Base-by-base conservation (phyloP, 75 land plant species). In the Ceratopteris richardii region DNA sequence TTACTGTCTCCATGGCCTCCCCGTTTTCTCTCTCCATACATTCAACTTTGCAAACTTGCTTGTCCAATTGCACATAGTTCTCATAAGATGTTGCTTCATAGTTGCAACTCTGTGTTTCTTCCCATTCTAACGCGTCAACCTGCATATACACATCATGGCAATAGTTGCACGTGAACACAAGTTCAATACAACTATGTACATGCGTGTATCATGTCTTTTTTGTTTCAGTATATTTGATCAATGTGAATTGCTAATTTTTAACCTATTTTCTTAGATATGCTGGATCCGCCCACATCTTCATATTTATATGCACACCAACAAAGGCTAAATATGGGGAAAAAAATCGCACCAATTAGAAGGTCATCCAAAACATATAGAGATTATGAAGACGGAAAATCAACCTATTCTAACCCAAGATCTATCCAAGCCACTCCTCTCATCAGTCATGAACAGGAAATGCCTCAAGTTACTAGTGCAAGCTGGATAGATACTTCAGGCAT, bases 251-350 rank as follows among this genome's bases (percentile, higher is more conserved):
- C n/a, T n/a, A n/a, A n/a, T n/a, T n/a, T n/a, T n/a, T n/a, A n/a
- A n/a, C n/a, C n/a, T n/a, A n/a, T 9, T 4, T 4, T 33, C 37
- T 33, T 33, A 33, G 37, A 9, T 9, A 4, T 33, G 37, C 3
- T 52, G 13, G 54, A 52, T 3, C 54, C 54, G 25, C 54, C 54
- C 54, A 52, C 54, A 26, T 24, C 54, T 23, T 52, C 54, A 2
- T 52, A 52, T 23, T 14, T 24, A 24, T 25, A 2, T 52, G 54
- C 29, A 11, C 54, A 52, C 14, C 29, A 19, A 23, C 54, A 52
- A 52, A 23, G 28, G 28, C 29, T 52, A 52, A 52, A 26, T 24
- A 24, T 26, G 23, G 54, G 28, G 17, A 17, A 46, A 14, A 46
- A 46, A 17, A 3, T 46, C 14, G 4, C 14, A 14, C 17, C 48